A percentile compares a stretch with the other conserved stretches of the same genome.
phyloP scores from a whole-genome alignment of 2,329 filamentous ascomycete genomes.

The Cytospora piceae region DNA sequence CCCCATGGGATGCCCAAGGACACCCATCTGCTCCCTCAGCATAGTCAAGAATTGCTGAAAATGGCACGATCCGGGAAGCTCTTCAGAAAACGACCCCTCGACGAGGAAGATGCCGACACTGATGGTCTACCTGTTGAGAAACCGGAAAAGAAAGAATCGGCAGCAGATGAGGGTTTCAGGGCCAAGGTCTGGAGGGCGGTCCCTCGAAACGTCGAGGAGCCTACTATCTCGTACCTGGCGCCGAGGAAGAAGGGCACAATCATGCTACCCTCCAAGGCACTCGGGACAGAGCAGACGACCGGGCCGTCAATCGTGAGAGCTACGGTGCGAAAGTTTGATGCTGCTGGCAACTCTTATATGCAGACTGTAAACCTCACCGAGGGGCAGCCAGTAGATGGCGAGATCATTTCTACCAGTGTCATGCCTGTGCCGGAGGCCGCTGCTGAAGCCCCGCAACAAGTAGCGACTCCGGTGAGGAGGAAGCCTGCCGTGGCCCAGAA shows the following conservation, averaged over 20 bases:
- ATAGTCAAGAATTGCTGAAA: constrained; percentile 81
- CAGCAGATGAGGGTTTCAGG: constrained; percentile 62
- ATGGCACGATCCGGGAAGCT: constrained; percentile 77
- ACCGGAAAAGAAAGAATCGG: constrained; percentile 67
- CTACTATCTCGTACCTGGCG: constrained; percentile 58
- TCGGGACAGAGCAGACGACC: constrained; percentile 46
- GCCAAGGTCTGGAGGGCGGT: constrained; percentile 66
- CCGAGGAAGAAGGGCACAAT: constrained; percentile 65
- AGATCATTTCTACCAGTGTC: constrained; percentile 69
- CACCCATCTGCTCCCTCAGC: constrained; percentile 73
- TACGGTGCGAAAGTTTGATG: constrained; percentile 78
- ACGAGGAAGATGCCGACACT: constrained; percentile 61
- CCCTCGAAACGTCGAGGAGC: constrained; percentile 59
- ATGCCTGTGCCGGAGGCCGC: constrained; percentile 60
- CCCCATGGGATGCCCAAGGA: constrained; percentile 85
- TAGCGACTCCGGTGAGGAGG: constrained; percentile 53
- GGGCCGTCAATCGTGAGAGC: constrained; percentile 72
- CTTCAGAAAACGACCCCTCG: constrained; percentile 75
- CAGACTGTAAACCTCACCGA: constrained; percentile 83
- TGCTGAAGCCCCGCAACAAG: constrained; percentile 54
- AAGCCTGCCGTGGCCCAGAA: constrained; percentile 78
- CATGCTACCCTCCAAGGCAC: constrained; percentile 58
- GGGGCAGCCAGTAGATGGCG: constrained; percentile 79
- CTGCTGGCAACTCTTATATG: constrained; percentile 78
- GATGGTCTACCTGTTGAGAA: constrained; percentile 54